Percentiles rank a stretch among this genome's conserved stretches.
These are phyloP conservation scores for Alternaria tenuissima DNA, from an alignment of 2,329 filamentous ascomycete genomes.

Conservation along the genomic window DNA sequence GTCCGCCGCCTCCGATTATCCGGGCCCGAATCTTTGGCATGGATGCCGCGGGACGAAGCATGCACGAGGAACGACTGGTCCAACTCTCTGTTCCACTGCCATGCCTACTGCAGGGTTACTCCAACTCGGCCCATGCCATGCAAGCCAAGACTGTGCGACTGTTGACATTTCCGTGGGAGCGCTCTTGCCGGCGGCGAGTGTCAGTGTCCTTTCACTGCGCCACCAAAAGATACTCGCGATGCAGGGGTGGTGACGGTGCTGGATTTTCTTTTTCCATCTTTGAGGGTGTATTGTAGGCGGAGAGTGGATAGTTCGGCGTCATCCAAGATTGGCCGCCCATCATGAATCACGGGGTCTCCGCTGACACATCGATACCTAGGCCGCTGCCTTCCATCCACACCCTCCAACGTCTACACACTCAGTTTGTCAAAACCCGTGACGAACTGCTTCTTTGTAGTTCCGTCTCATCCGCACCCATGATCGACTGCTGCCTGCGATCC, in stretches of 20 bases:
- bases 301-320: not conserved
- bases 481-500: not conserved
- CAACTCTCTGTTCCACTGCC: constrained; percentile 17
- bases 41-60: constrained; percentile 22
- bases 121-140: constrained; percentile 3
- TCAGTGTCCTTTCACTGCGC: not conserved
- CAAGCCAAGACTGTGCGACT: constrained; percentile 7
- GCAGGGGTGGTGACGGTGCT: not conserved
- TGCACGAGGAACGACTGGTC: constrained; percentile 19
- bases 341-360: not conserved
- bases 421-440: not conserved
- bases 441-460: not conserved
- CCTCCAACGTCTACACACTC: not conserved
- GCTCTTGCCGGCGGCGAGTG: constrained; percentile 6
- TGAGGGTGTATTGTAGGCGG: not conserved
- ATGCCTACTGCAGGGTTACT: constrained; percentile 11
- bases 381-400: not conserved
- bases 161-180: not conserved
- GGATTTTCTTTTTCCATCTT: not conserved
- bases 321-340: not conserved
- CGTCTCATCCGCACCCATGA: not conserved
- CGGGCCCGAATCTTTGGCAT: constrained; percentile 15
- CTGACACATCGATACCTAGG: not conserved
- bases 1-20: constrained; percentile 8
- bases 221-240: not conserved